These are phyloP conservation scores for Nelumbo lutea DNA, from an alignment of 164 flowering plant species.

Conservation along the genomic window DNA sequence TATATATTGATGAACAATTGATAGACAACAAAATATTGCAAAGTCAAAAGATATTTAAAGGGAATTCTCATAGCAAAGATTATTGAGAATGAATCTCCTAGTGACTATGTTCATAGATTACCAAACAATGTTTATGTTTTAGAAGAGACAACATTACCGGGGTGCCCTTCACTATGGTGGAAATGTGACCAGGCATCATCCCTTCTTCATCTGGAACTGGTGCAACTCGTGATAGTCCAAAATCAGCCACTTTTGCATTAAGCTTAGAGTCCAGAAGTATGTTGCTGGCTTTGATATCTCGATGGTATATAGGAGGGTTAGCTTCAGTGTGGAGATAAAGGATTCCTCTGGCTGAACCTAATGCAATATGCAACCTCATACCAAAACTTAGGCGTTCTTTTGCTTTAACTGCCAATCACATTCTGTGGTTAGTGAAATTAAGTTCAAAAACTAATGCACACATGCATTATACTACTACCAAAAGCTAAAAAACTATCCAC, in stretches of 20 bases:
- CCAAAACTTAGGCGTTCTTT: slow-evolving; percentile 23
- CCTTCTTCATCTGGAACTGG: slow-evolving; percentile 39
- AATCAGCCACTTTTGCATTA: slow-evolving; percentile 50
- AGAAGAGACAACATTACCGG: slow-evolving; percentile 28
- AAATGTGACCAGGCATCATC: slow-evolving; percentile 33
- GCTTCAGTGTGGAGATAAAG: slow-evolving; percentile 66
- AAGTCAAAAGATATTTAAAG: too few species aligned
- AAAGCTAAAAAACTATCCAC: too few species aligned
- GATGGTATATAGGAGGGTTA: slow-evolving; percentile 51
- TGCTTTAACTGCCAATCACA: slow-evolving; percentile 21
- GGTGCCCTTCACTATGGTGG: slow-evolving; percentile 54
- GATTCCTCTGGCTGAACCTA: slow-evolving; percentile 53
- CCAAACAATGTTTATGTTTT: not conserved
- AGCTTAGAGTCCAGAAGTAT: slow-evolving; percentile 41
- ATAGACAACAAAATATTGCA: too few species aligned
- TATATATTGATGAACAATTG: too few species aligned
- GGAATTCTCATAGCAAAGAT: not conserved
- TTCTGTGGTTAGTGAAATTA: not conserved
- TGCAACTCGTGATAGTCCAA: slow-evolving; percentile 49
- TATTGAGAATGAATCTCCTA: not conserved
- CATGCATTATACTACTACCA: too few species aligned
- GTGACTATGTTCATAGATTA: too few species aligned
- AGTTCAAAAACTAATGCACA: too few species aligned
- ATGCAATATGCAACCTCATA: slow-evolving; percentile 36
- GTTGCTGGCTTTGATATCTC: slow-evolving; percentile 56